Evolutionary conservation across 1,139 yeast genomes (phyloP).

Genomic region (Suhomyces kunorum): DNA sequence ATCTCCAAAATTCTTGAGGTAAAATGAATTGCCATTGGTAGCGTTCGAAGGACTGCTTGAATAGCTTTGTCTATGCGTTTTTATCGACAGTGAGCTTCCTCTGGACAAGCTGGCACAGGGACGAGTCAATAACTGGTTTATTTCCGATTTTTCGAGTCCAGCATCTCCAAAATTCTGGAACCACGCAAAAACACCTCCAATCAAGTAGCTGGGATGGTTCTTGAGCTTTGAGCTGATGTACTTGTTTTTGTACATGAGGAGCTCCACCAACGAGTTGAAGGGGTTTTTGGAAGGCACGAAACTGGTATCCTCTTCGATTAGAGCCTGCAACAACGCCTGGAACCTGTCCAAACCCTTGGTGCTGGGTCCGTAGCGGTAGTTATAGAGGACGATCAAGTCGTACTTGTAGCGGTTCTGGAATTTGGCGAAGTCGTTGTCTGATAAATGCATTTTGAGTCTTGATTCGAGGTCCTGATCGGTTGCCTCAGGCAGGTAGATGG

Average conservation of each 20-base stretch:
- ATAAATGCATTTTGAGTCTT: conserved; percentile 53
- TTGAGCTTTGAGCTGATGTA: conserved; percentile 39
- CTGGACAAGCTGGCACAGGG: conserved; percentile 29
- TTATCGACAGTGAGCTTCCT: conserved; percentile 15
- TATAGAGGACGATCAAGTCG: conserved; percentile 65
- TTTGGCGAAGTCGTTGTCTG: conserved; percentile 51
- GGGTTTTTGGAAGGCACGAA: conserved; percentile 35
- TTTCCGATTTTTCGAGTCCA: conserved; percentile 25
- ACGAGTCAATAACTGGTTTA: conserved; percentile 18
- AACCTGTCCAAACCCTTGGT: conserved; percentile 29
- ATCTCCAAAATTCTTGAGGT: conserved; percentile 42
- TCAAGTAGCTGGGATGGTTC: conserved; percentile 36
- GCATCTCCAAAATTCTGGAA: conserved; percentile 33
- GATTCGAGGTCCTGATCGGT: conserved; percentile 64
- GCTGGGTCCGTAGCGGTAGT: conserved; percentile 34
- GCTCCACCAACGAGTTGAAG: conserved; percentile 51
- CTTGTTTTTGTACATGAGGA: conserved; percentile 46
- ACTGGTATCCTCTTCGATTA: conserved; percentile 20
- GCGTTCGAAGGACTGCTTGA: not conserved
- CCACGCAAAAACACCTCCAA: conserved; percentile 49
- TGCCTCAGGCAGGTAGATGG: conserved; percentile 28
- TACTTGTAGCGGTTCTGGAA: conserved; percentile 56
- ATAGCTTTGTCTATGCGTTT: conserved; percentile 4
- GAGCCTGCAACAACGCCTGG: conserved; percentile 24
- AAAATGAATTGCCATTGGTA: conserved; percentile 23